Conservation (phyloP, 768 basidiomycete species). For the Steccherinum ochraceum region DNA sequence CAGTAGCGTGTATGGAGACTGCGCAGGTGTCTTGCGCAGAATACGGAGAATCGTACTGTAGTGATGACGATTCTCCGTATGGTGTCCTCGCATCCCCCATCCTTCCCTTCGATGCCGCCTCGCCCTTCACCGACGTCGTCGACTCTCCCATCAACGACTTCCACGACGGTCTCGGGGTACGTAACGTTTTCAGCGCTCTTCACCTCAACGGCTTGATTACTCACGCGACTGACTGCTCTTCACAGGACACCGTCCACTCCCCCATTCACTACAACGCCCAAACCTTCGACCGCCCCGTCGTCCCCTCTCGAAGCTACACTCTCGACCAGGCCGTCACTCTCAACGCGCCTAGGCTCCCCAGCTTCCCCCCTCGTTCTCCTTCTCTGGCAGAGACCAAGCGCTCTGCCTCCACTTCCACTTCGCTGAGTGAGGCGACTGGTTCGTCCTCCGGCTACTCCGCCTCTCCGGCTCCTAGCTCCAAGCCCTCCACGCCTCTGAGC, state of each 20-base stretch:
- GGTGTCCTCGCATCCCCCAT: background rate
- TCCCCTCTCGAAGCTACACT: constrained; percentile 9
- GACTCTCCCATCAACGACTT: constrained; percentile 5
- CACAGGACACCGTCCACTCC: background rate
- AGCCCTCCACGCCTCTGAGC: background rate
- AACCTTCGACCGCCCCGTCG: background rate
- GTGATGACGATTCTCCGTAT: background rate
- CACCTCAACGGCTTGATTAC: background rate
- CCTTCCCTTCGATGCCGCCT: background rate
- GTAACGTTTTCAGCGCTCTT: background rate
- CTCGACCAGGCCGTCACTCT: constrained; percentile 6
- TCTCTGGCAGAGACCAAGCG: background rate
- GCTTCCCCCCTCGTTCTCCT: background rate
- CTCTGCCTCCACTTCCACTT: background rate
- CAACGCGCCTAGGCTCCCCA: background rate
- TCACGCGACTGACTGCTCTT: background rate
- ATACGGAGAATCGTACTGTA: background rate
- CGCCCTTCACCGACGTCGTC: background rate
- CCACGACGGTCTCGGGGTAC: constrained; percentile 1
- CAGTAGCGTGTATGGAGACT: background rate
- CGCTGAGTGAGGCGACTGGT: background rate
- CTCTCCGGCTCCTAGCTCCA: background rate
- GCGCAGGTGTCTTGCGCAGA: background rate
- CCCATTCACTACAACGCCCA: background rate
- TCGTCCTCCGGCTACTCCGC: background rate